phyloP scores from a whole-genome alignment of 352 stramenopile genomes.

The Phytopythium aichiense region DNA sequence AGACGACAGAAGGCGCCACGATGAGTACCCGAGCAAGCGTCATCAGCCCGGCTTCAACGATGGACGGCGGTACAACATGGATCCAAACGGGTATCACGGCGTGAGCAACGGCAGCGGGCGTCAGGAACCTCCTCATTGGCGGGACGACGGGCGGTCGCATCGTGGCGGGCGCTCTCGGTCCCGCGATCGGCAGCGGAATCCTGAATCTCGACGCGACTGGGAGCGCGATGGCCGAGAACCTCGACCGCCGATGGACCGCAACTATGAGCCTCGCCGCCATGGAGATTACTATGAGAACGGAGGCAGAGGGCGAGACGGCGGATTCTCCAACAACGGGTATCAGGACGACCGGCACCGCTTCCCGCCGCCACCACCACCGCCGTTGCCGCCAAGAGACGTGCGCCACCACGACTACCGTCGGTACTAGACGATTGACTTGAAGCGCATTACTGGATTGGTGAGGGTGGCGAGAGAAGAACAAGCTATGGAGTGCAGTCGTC shows the following conservation, averaged over 20 bases:
- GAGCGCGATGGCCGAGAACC: conserved; percentile 1
- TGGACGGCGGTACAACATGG: not conserved
- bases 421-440: conserved; percentile 1
- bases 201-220: not conserved
- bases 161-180: conserved; percentile 6
- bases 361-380: not conserved
- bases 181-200: conserved; percentile 1
- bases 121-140: not conserved
- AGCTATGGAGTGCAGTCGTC: not conserved
- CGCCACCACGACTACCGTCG: not conserved
- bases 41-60: not conserved
- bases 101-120: not conserved
- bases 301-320: conserved; percentile 2
- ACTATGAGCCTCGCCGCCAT: conserved; percentile 3
- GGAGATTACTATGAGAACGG: not conserved
- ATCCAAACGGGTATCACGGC: not conserved
- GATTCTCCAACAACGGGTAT: not conserved
- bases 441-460: not conserved
- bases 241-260: not conserved
- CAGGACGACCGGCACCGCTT: not conserved
- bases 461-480: not conserved
- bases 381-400: not conserved
- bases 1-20: not conserved
- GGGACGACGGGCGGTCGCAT: conserved; percentile 2
- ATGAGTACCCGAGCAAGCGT: not conserved